phyloP scores from a whole-genome alignment of 2,329 filamentous ascomycete genomes.

The Phialemoniopsis sp. region DNA sequence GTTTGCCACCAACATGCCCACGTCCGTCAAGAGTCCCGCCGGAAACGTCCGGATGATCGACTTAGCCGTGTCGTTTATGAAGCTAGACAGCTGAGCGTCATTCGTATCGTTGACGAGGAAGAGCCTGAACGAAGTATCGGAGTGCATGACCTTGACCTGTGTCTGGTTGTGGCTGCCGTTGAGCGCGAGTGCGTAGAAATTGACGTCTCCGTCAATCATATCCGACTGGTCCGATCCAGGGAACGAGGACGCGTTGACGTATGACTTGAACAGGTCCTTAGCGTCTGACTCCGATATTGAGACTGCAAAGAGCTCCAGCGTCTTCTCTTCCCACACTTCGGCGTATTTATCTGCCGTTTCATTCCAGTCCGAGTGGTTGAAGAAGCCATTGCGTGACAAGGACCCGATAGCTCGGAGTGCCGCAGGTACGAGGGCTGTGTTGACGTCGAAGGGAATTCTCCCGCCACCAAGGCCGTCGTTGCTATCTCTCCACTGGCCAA shows the following conservation, averaged over 20 bases:
- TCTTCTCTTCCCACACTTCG: constrained; percentile 57
- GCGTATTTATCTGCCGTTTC: constrained; percentile 43
- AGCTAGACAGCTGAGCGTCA: constrained; percentile 48
- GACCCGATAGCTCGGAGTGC: constrained; percentile 53
- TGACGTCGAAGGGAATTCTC: constrained; percentile 62
- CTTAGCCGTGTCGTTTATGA: constrained; percentile 52
- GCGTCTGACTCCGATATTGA: constrained; percentile 39
- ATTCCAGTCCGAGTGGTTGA: constrained; percentile 42
- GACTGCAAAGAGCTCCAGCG: constrained; percentile 52
- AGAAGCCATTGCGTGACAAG: constrained; percentile 45
- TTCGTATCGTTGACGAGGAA: constrained; percentile 59
- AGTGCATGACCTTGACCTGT: constrained; percentile 56
- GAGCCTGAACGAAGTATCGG: constrained; percentile 59
- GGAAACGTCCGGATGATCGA: constrained; percentile 56
- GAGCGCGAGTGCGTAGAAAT: constrained; percentile 15
- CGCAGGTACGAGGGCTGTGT: constrained; percentile 58
- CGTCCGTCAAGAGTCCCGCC: constrained; percentile 49
- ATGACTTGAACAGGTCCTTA: constrained; percentile 38
- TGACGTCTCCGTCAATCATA: constrained; percentile 36
- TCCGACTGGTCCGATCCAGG: constrained; percentile 36
- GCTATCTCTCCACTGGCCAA: constrained; percentile 63
- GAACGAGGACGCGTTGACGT: constrained; percentile 37
- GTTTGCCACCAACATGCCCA: constrained; percentile 57
- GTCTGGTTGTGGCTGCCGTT: constrained; percentile 44
- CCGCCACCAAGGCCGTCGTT: constrained; percentile 56